Conservation (phyloP, 2,329 filamentous ascomycete genomes). For the Microsporum audouinii region DNA sequence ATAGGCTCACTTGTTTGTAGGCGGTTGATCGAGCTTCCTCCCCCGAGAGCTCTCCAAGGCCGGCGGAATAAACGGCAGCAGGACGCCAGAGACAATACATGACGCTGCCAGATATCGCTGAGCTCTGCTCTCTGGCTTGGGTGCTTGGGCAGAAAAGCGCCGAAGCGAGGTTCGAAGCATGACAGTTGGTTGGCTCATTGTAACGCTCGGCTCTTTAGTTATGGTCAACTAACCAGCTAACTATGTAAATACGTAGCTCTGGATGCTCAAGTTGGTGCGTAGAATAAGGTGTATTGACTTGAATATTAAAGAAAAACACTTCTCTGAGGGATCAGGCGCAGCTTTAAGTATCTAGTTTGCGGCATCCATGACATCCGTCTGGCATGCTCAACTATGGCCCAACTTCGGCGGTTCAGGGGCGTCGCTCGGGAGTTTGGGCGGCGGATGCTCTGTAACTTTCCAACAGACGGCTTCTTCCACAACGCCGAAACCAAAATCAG, state of each 20-base stretch:
- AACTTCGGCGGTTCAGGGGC: background rate
- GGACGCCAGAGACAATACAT: conserved; percentile 33
- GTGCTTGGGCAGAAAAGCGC: conserved; percentile 32
- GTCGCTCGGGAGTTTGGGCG: background rate
- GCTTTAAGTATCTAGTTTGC: background rate
- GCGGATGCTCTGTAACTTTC: background rate
- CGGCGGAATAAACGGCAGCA: conserved; percentile 37
- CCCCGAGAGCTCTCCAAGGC: conserved; percentile 37
- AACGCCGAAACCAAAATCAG: background rate
- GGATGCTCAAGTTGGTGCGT: too few species aligned
- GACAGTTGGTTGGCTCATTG: background rate
- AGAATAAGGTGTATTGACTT: background rate
- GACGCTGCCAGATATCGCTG: conserved; percentile 32
- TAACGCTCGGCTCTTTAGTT: background rate
- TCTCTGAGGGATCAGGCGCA: background rate
- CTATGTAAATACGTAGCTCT: background rate
- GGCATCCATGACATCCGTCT: background rate
- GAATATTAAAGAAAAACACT: background rate
- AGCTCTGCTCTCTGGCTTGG: conserved; percentile 27
- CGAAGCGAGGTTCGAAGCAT: conserved; percentile 29
- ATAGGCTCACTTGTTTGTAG: conserved; percentile 16
- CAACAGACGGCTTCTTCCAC: background rate
- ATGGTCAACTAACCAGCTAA: background rate
- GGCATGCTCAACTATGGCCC: background rate
- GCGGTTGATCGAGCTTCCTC: conserved; percentile 28